phyloP scores from a whole-genome alignment of 1,284 basidiomycete species.

The Tilletia caries region DNA sequence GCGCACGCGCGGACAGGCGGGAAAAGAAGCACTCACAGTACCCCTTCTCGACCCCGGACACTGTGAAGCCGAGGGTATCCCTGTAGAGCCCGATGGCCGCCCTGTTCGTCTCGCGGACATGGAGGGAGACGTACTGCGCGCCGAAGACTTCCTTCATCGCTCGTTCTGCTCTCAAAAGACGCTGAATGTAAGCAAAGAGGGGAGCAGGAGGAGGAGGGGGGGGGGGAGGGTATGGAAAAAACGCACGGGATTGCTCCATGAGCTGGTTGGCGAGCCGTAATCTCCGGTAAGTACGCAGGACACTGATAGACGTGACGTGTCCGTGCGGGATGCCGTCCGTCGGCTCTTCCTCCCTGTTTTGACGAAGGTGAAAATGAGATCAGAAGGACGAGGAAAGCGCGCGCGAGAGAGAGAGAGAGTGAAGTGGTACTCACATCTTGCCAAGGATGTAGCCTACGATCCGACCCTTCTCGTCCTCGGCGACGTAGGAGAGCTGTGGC shows the following conservation, averaged over 20 bases:
- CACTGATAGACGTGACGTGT: conserved; percentile 52
- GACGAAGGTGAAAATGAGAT: neutral
- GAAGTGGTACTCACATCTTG: conserved; percentile 66
- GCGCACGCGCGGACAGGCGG: neutral
- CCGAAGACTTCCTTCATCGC: conserved; percentile 51
- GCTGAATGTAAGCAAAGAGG: neutral
- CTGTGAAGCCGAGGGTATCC: conserved; percentile 49
- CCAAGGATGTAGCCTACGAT: conserved; percentile 92
- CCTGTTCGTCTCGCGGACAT: conserved; percentile 51
- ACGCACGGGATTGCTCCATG: conserved; percentile 52
- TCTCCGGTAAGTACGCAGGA: conserved; percentile 47
- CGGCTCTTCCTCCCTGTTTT: conserved; percentile 47
- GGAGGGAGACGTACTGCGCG: conserved; percentile 49
- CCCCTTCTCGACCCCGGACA: conserved; percentile 46
- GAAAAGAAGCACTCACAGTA: conserved; percentile 32
- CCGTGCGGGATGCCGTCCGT: conserved; percentile 51
- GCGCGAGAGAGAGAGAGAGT: neutral
- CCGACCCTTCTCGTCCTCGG: conserved; percentile 80
- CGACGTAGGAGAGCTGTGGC: conserved; percentile 91
- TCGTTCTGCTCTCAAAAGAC: conserved; percentile 32
- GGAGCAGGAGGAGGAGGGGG: too few relatives aligned
- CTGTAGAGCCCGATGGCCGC: conserved; percentile 52
- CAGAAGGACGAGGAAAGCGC: neutral
- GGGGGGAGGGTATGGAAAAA: too few relatives aligned
- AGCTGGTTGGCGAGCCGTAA: conserved; percentile 51